Percentiles rank a stretch among this genome's conserved stretches.
These are phyloP conservation scores for Aspergillus nomiae DNA, from an alignment of 2,329 filamentous ascomycete genomes.

Conservation along the genomic window DNA sequence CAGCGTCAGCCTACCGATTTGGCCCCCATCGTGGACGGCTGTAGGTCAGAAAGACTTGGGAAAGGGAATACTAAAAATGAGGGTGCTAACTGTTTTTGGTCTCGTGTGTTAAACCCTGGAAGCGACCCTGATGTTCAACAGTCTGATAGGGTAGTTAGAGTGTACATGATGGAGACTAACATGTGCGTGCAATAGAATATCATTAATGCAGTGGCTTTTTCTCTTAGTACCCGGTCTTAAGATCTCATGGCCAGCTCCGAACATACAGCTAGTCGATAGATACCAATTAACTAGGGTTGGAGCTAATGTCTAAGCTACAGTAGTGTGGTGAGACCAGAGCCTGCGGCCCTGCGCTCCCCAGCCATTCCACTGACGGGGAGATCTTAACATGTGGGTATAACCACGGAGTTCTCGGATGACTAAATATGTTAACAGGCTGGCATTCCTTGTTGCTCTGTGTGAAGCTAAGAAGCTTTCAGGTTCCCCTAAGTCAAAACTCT, in stretches of 20 bases:
- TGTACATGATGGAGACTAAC: not conserved
- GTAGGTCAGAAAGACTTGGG: not conserved
- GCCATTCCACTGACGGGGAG: not conserved
- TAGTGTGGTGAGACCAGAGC: slow-evolving; percentile 3
- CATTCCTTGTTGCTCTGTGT: not conserved
- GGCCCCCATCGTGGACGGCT: slow-evolving; percentile 3
- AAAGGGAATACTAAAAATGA: not conserved
- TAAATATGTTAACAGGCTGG: not conserved
- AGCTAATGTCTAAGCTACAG: slow-evolving; percentile 6
- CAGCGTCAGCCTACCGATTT: not conserved
- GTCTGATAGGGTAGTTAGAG: not conserved
- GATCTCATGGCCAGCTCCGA: slow-evolving; percentile 1
- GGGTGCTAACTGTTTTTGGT: not conserved
- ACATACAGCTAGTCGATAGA: not conserved
- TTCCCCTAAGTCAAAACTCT: not conserved
- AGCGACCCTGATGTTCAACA: not conserved
- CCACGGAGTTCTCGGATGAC: not conserved
- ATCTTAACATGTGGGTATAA: not conserved
- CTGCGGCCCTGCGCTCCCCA: not conserved
- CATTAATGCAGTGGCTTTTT: not conserved
- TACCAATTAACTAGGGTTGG: not conserved
- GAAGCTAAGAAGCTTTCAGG: not conserved
- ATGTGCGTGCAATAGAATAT: not conserved
- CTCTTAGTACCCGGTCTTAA: not conserved
- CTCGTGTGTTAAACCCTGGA: not conserved